Evolutionary conservation across 2,329 filamentous ascomycete species (phyloP).

Genomic region (Ophiocordyceps camponoti-rufipedis): DNA sequence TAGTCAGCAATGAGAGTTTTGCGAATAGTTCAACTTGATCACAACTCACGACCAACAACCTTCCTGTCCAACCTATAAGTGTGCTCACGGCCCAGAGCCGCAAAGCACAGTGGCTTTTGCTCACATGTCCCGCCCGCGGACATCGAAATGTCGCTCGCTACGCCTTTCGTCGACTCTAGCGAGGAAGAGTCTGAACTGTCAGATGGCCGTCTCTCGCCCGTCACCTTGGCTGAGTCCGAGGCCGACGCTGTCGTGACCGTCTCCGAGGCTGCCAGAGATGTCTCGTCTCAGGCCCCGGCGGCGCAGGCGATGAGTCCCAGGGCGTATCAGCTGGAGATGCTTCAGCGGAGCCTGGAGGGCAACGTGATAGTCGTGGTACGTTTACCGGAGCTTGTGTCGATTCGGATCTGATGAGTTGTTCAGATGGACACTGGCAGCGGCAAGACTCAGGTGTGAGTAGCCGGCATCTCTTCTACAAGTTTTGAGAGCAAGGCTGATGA

Average conservation of each 20-base stretch:
- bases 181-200: slow-evolving; percentile 1
- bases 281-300: slow-evolving; percentile 1
- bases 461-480: not conserved
- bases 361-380: slow-evolving; percentile 57
- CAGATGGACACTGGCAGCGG: slow-evolving; percentile 70
- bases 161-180: not conserved
- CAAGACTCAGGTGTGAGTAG: slow-evolving; percentile 55
- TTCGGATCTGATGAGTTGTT: not conserved
- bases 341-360: slow-evolving; percentile 44
- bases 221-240: not conserved
- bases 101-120: too few species aligned
- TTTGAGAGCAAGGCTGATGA: not conserved
- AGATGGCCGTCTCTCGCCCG: slow-evolving; percentile 1
- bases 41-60: too few species aligned
- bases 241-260: slow-evolving; percentile 5
- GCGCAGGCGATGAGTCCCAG: slow-evolving; percentile 22
- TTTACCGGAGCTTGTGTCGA: slow-evolving; percentile 1
- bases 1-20: not conserved
- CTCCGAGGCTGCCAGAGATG: slow-evolving; percentile 3
- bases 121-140: not conserved
- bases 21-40: too few species aligned
- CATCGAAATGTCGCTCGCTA: slow-evolving; percentile 1
- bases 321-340: slow-evolving; percentile 62
- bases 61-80: too few species aligned
- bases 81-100: too few species aligned